Conservation (phyloP, 164 flowering plant genomes). For the Liquidambar formosana region DNA sequence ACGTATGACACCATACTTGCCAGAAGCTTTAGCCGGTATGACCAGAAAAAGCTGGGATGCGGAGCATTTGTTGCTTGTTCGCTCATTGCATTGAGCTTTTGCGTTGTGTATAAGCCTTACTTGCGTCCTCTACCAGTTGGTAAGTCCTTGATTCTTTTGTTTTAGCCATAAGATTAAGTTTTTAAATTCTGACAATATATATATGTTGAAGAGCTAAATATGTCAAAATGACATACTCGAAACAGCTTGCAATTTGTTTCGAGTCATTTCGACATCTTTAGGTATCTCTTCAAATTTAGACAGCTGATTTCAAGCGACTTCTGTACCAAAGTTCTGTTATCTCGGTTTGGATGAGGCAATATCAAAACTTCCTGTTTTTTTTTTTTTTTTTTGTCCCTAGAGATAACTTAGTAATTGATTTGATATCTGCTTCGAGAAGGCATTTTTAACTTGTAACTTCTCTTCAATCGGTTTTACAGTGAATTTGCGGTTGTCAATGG, state of each 20-base stretch:
- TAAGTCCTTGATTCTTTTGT: constrained; percentile 26
- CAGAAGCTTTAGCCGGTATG: constrained; percentile 39
- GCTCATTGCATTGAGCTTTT: constrained; percentile 25
- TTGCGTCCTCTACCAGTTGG: constrained; percentile 39
- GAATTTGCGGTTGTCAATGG: neutral
- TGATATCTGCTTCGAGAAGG: neutral
- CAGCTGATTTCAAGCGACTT: too few relatives aligned
- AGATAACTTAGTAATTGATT: too few relatives aligned
- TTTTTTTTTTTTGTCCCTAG: too few relatives aligned
- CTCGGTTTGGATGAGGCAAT: too few relatives aligned
- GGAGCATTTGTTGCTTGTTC: constrained; percentile 25
- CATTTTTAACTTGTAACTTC: neutral
- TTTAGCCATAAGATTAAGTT: constrained; percentile 21
- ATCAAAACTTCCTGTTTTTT: too few relatives aligned
- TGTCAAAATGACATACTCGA: too few relatives aligned
- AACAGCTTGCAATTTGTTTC: too few relatives aligned
- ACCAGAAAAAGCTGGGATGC: constrained; percentile 29
- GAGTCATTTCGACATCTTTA: neutral
- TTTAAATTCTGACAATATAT: neutral
- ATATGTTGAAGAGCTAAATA: too few relatives aligned
- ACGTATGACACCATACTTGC: constrained; percentile 34
- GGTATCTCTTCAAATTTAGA: neutral
- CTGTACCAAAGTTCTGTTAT: too few relatives aligned
- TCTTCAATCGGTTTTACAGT: constrained; percentile 22
- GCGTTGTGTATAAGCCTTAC: constrained; percentile 33